Base-by-base conservation (phyloP, 2,329 filamentous ascomycete species). In the Talaromyces sp. region DNA sequence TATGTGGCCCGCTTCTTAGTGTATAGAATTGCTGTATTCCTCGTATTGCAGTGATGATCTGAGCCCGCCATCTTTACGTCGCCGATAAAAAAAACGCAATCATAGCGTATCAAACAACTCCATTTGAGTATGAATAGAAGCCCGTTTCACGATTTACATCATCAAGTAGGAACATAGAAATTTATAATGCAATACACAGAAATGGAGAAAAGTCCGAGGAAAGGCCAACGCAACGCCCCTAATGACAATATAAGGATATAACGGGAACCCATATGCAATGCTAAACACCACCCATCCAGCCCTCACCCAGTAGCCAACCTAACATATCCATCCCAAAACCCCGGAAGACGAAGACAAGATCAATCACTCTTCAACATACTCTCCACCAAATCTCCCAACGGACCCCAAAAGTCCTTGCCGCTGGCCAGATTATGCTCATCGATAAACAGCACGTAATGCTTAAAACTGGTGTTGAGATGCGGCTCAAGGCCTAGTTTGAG, bases 391-490 rank as follows among this genome's bases (percentile, higher is more conserved):
- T 99, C 95, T 11, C 93, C 93, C 63, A 99, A 77, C 12, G 95
- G 95, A 1, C 95, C 95, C 89, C 93, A 99, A 81, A 93, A 99
- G 77, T 99, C 95, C 78, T 96, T 93, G 58, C 93, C 95, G 72
- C 88, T 96, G 31, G 92, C 92, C 69, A 99, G 80, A 69, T 86
- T 88, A 79, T 98, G 95, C 83, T 99, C 96, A 76, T 99, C 93
- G 69, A 99, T 92, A 78, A 99, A 99, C 64, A 99, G 85, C 66
- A 99, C 95, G 73, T 98, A 99, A 79, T 99, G 95, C 84, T 99
- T 99, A 86, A 99, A 99, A 79, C 92, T 96, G 14, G 95, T 99
- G 80, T 99, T 99, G 68, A 99, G 85, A 77, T 99, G 95, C 50
- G 96, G 93, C 79, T 99, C 95, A 63, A 99, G 85, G 23, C 95